Percentiles rank a stretch among this genome's conserved stretches.
phyloP scores from a whole-genome alignment of 2,329 filamentous ascomycete genomes.

The Ascochyta lentis region DNA sequence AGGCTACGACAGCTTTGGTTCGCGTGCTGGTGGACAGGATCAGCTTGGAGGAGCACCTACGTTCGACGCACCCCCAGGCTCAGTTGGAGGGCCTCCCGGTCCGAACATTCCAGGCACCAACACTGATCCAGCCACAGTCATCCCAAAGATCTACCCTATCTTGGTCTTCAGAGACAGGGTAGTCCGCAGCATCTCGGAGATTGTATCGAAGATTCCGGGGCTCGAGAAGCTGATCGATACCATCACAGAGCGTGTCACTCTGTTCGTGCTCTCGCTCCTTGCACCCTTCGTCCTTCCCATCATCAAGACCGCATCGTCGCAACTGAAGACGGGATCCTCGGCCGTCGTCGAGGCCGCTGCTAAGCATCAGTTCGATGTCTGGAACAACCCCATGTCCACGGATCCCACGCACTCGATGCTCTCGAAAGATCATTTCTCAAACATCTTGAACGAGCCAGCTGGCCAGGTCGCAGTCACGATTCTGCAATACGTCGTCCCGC shows the following conservation, averaged over 20 bases:
- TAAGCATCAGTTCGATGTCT: conserved; percentile 59
- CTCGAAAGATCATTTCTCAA: conserved; percentile 60
- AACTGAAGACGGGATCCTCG: conserved; percentile 84
- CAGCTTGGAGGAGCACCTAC: conserved; percentile 34
- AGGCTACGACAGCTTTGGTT: conserved; percentile 51
- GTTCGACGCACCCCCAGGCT: conserved; percentile 54
- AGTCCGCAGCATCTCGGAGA: conserved; percentile 81
- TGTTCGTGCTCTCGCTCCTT: conserved; percentile 89
- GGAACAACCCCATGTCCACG: conserved; percentile 55
- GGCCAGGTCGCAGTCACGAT: conserved; percentile 62
- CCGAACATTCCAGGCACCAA: conserved; percentile 75
- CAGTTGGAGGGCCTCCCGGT: conserved; percentile 52
- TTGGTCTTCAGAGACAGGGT: conserved; percentile 93
- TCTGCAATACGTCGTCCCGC: conserved; percentile 84
- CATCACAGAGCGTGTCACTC: conserved; percentile 88
- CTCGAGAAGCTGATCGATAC: conserved; percentile 89
- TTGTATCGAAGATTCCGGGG: conserved; percentile 90
- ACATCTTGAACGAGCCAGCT: conserved; percentile 58
- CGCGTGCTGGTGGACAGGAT: conserved; percentile 53
- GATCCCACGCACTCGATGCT: conserved; percentile 61
- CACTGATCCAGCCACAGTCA: conserved; percentile 66
- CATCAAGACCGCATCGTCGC: conserved; percentile 83
- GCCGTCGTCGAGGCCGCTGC: conserved; percentile 64
- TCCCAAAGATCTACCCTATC: conserved; percentile 85
- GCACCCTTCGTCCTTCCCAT: conserved; percentile 92